Evolutionary conservation across 352 stramenopile species (phyloP).

Genomic region (Phytopythium kandeliae): DNA sequence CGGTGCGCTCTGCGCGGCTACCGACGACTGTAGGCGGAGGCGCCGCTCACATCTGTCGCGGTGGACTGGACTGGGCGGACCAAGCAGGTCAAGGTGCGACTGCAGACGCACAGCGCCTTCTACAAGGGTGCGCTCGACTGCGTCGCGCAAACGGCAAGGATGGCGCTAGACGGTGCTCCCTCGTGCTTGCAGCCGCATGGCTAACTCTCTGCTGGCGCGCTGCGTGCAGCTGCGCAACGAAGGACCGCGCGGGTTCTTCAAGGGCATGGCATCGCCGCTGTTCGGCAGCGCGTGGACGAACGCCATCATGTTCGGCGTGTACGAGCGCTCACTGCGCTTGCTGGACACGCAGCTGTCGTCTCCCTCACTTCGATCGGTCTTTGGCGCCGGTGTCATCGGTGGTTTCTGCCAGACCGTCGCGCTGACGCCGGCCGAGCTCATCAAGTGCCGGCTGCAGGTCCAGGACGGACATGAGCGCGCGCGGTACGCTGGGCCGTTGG

Average conservation of each 20-base stretch:
- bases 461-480: slow-evolving; percentile 50
- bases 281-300: slow-evolving; percentile 83
- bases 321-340: slow-evolving; percentile 60
- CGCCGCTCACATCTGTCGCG: not conserved
- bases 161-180: not conserved
- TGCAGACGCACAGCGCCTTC: slow-evolving; percentile 49
- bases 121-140: slow-evolving; percentile 54
- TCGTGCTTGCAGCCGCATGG: no score
- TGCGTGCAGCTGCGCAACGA: slow-evolving; percentile 32
- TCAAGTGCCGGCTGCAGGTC: slow-evolving; percentile 83
- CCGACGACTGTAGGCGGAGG: not conserved
- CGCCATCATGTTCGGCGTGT: slow-evolving; percentile 81
- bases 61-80: no score
- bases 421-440: slow-evolving; percentile 70
- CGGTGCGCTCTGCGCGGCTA: slow-evolving; percentile 14
- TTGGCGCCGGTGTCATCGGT: slow-evolving; percentile 56
- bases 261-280: slow-evolving; percentile 75
- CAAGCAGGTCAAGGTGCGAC: slow-evolving; percentile 55
- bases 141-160: slow-evolving; percentile 27
- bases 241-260: slow-evolving; percentile 77
- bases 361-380: slow-evolving; percentile 61
- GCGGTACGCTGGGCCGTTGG: slow-evolving; percentile 50
- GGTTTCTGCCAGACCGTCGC: slow-evolving; percentile 76
- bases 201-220: no score
- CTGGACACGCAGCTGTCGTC: slow-evolving; percentile 51